Conservation (phyloP, 1,139 yeast genomes). For the Meyerozyma athensensis region DNA sequence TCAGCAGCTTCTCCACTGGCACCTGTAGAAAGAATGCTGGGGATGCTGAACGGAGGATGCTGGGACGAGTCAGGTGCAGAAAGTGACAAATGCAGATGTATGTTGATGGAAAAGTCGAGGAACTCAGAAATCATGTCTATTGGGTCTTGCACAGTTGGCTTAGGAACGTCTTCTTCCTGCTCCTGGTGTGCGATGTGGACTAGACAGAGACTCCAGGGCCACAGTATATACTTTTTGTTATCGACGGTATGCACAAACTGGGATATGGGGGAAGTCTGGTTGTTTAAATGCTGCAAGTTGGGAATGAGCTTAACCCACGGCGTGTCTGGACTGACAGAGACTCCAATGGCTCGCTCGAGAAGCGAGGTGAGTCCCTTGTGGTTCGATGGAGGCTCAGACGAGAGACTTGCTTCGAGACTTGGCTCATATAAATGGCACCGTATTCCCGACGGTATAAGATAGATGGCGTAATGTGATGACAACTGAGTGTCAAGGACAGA, state of each 20-base stretch:
- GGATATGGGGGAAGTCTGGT: slow-evolving; percentile 61
- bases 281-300: slow-evolving; percentile 61
- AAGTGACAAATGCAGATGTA: slow-evolving; percentile 9
- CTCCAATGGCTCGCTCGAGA: slow-evolving; percentile 52
- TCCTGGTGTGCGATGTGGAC: slow-evolving; percentile 41
- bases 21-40: slow-evolving; percentile 26
- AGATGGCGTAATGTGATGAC: slow-evolving; percentile 40
- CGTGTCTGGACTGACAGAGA: slow-evolving; percentile 18
- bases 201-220: slow-evolving; percentile 69
- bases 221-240: slow-evolving; percentile 54
- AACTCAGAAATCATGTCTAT: slow-evolving; percentile 31
- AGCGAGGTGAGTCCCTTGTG: slow-evolving; percentile 43
- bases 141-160: slow-evolving; percentile 21
- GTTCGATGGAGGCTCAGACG: slow-evolving; percentile 48
- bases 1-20: slow-evolving; percentile 5
- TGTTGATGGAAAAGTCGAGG: slow-evolving; percentile 28
- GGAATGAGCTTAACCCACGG: slow-evolving; percentile 68
- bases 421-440: slow-evolving; percentile 55
- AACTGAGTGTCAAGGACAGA: slow-evolving; percentile 6
- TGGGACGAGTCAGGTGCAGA: slow-evolving; percentile 7
- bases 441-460: slow-evolving; percentile 72
- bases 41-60: slow-evolving; percentile 20
- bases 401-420: slow-evolving; percentile 36
- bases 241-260: slow-evolving; percentile 47
- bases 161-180: background rate